These are phyloP conservation scores for Saturnispora sekii DNA, from an alignment of 805 yeast species.

Conservation along the genomic window DNA sequence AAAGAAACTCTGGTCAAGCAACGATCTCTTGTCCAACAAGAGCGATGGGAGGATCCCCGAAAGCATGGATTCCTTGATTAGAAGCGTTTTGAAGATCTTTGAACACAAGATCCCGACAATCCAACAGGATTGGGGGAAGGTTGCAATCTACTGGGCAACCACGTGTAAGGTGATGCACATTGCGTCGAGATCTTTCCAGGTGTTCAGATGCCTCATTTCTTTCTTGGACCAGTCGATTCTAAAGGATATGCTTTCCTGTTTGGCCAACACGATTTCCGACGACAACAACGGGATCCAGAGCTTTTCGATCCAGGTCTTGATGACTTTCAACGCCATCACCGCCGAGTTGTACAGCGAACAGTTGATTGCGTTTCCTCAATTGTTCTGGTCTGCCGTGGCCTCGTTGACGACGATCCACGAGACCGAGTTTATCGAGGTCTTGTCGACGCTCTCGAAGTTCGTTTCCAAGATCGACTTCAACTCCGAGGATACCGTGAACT, in stretches of 20 bases:
- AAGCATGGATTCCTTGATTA: conserved; percentile 67
- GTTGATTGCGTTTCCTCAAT: conserved; percentile 79
- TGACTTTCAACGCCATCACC: conserved; percentile 89
- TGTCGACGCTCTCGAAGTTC: conserved; percentile 73
- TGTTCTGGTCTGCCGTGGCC: conserved; percentile 94
- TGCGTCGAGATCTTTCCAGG: conserved; percentile 93
- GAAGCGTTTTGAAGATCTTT: conserved; percentile 54
- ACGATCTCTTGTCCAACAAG: conserved; percentile 68
- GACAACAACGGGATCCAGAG: conserved; percentile 87
- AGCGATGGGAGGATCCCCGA: conserved; percentile 78
- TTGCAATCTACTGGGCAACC: conserved; percentile 88
- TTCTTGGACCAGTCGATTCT: conserved; percentile 81
- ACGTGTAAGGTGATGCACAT: conserved; percentile 94
- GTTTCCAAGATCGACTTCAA: conserved; percentile 80
- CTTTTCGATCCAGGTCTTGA: conserved; percentile 91
- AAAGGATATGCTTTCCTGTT: conserved; percentile 85
- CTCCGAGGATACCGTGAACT: conserved; percentile 74
- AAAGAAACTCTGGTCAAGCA: conserved; percentile 69
- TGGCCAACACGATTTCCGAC: conserved; percentile 89
- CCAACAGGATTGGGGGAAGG: conserved; percentile 78
- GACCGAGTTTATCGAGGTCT: conserved; percentile 81
- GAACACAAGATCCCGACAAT: conserved; percentile 36
- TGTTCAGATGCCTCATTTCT: conserved; percentile 75
- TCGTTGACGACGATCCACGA: conserved; percentile 85
- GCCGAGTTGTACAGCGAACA: conserved; percentile 75